Evolutionary conservation across 106 monocot genomes (phyloP).

Genomic region (Posidonia australis): DNA sequence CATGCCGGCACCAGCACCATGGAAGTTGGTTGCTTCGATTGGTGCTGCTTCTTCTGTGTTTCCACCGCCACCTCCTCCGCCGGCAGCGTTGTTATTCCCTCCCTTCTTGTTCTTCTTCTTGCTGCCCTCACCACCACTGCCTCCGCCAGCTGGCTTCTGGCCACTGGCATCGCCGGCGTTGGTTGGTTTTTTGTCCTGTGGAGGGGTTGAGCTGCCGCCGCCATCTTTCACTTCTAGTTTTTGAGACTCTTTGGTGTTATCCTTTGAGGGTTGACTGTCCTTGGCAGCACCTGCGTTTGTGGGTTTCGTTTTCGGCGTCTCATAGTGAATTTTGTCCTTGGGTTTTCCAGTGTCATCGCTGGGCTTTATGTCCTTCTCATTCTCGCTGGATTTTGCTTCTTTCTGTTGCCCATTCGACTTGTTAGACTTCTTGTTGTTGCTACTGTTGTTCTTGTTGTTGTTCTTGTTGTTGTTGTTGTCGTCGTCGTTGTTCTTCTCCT

Average conservation of each 20-base stretch:
- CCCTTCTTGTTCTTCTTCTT: slow-evolving; percentile 22
- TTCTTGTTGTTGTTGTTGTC: neutral
- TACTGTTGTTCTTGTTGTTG: neutral
- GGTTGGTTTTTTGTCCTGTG: neutral
- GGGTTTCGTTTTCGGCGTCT: neutral
- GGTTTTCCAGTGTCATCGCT: too few species aligned
- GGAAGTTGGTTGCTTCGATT: neutral
- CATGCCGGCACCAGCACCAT: neutral
- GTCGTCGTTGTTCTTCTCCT: neutral
- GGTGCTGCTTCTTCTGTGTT: neutral
- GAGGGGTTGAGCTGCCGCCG: neutral
- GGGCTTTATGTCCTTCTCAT: neutral
- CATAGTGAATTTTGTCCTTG: neutral
- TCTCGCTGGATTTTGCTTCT: neutral
- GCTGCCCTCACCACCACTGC: neutral
- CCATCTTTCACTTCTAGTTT: neutral
- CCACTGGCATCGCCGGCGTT: neutral
- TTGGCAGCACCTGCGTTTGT: neutral
- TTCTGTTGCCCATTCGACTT: neutral
- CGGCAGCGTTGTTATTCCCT: neutral
- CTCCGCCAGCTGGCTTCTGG: neutral
- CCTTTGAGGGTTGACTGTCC: neutral
- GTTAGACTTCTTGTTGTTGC: neutral
- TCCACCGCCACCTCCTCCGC: neutral
- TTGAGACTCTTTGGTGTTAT: neutral